phyloP scores from a whole-genome alignment of 192 early-diverging fungal species.

The Funneliformis mosseae region DNA sequence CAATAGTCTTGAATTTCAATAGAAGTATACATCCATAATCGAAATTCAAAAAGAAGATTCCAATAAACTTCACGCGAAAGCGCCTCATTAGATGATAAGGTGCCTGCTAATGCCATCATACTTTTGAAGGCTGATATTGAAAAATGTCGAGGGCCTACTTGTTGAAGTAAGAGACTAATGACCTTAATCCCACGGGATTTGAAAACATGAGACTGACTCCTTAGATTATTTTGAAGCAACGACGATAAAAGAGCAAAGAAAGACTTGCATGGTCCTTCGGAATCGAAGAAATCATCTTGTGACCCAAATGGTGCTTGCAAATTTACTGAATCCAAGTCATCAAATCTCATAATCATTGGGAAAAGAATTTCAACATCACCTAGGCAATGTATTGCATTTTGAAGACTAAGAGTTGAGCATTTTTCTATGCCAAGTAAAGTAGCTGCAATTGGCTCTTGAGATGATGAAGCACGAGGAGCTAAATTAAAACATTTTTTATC shows the following conservation, averaged over 20 bases:
- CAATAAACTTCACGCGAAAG: slow-evolving; percentile 11
- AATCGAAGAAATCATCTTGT: slow-evolving; percentile 32
- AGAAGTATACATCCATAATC: slow-evolving; percentile 33
- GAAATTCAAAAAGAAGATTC: slow-evolving; percentile 30
- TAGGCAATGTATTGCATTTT: slow-evolving; percentile 29
- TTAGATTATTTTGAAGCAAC: slow-evolving; percentile 25
- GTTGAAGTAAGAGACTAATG: slow-evolving; percentile 30
- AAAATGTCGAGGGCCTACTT: slow-evolving; percentile 23
- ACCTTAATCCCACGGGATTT: slow-evolving; percentile 31
- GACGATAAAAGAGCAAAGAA: slow-evolving; percentile 29
- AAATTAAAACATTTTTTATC: slow-evolving; percentile 29
- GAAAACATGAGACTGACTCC: slow-evolving; percentile 25
- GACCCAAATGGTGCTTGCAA: slow-evolving; percentile 20
- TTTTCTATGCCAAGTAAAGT: slow-evolving; percentile 25
- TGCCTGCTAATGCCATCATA: slow-evolving; percentile 21
- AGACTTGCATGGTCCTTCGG: slow-evolving; percentile 27
- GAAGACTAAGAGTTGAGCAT: slow-evolving; percentile 29
- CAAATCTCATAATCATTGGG: slow-evolving; percentile 32
- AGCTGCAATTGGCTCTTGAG: background rate
- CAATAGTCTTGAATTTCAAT: slow-evolving; percentile 34
- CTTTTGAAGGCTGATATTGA: slow-evolving; percentile 35
- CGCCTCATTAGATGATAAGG: background rate
- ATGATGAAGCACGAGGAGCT: background rate
- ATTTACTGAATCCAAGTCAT: slow-evolving; percentile 19
- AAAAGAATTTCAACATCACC: slow-evolving; percentile 34